These are phyloP conservation scores for Kuraishia piskuri DNA, from an alignment of 805 yeast genomes.

Conservation along the genomic window DNA sequence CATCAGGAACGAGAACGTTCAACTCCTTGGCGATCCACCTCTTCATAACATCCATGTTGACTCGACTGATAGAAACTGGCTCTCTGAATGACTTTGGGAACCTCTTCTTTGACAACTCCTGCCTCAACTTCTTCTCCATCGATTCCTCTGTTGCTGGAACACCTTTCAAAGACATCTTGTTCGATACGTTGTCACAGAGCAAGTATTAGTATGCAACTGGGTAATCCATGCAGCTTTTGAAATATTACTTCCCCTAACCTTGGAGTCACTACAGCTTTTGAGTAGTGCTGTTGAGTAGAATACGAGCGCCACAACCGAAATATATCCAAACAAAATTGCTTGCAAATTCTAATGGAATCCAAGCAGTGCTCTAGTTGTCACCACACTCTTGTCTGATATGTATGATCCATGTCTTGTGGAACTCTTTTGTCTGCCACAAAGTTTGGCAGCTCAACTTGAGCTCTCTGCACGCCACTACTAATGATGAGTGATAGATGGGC, in stretches of 20 bases:
- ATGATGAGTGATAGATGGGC: background rate
- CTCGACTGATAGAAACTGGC: constrained; percentile 27
- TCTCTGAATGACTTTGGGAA: constrained; percentile 27
- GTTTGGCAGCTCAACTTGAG: too few relatives aligned
- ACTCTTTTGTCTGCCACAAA: background rate
- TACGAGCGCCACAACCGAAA: too few relatives aligned
- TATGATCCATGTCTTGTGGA: too few relatives aligned
- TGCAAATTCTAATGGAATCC: too few relatives aligned
- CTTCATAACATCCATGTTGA: constrained; percentile 29
- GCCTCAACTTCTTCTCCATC: constrained; percentile 6
- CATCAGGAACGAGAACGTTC: constrained; percentile 34
- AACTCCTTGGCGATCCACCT: constrained; percentile 30
- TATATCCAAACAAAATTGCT: too few relatives aligned
- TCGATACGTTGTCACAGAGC: background rate
- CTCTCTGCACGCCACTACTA: background rate
- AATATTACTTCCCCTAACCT: background rate
- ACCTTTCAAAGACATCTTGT: background rate
- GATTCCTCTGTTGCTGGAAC: constrained; percentile 10
- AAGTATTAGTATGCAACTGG: background rate
- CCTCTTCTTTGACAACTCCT: constrained; percentile 13
- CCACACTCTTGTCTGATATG: background rate
- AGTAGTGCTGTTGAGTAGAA: too few relatives aligned
- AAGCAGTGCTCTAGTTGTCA: too few relatives aligned
- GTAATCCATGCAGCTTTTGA: background rate
- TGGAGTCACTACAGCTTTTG: too few relatives aligned